Conservation (phyloP, 306 rosid species). For the Ammopiptanthus mongolicus region DNA sequence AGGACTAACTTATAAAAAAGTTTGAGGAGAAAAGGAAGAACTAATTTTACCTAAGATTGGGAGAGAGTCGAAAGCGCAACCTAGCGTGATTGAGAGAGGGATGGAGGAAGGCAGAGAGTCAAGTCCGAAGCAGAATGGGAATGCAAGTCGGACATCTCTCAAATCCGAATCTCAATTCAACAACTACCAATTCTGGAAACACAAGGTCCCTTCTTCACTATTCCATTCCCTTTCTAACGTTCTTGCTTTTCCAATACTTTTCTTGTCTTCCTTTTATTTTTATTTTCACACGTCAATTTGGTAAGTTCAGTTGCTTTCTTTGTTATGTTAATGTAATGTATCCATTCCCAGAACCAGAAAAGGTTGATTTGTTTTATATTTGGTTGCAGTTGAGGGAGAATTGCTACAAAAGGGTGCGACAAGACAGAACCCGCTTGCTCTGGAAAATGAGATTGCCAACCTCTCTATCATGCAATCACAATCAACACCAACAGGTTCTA, state of each 20-base stretch:
- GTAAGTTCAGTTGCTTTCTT: too few relatives aligned
- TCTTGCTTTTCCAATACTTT: too few relatives aligned
- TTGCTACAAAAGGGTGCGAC: constrained; percentile 69
- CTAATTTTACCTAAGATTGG: too few relatives aligned
- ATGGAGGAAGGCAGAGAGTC: background rate
- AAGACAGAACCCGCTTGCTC: constrained; percentile 65
- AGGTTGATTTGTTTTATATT: too few relatives aligned
- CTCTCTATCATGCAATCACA: constrained; percentile 24
- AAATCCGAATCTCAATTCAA: constrained; percentile 49
- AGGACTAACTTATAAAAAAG: too few relatives aligned
- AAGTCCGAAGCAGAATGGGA: background rate
- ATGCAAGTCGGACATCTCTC: constrained; percentile 27
- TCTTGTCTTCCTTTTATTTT: too few relatives aligned
- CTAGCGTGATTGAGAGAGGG: background rate
- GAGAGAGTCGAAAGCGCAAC: too few relatives aligned
- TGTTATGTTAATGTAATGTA: background rate
- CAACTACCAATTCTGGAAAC: constrained; percentile 56
- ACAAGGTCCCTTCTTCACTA: constrained; percentile 33
- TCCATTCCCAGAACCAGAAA: background rate
- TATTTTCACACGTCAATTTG: too few relatives aligned
- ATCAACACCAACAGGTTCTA: constrained; percentile 31
- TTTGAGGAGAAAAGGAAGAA: too few relatives aligned
- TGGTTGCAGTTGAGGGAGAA: constrained; percentile 56
- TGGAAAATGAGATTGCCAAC: constrained; percentile 60
- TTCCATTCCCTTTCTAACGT: background rate